These are phyloP conservation scores for Macrocybe gigantea DNA, from an alignment of 768 basidiomycete species.

Conservation along the genomic window DNA sequence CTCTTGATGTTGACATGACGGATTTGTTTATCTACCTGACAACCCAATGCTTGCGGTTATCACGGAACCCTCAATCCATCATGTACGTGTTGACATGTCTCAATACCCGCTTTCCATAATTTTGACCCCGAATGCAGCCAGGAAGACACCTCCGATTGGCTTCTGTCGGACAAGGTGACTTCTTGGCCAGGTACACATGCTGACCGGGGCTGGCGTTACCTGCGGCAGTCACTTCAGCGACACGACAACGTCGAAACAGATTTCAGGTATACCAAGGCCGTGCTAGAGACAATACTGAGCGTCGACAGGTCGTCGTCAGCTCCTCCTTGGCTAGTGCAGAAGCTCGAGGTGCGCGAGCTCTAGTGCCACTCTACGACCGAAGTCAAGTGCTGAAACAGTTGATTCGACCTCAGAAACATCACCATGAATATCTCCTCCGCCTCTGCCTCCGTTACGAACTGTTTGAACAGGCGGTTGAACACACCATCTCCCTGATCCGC, in stretches of 20 bases:
- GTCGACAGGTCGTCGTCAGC: conserved; percentile 54
- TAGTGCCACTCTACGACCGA: background rate
- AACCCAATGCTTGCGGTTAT: conserved; percentile 70
- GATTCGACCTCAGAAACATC: conserved; percentile 43
- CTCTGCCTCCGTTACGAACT: conserved; percentile 75
- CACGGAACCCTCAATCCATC: conserved; percentile 52
- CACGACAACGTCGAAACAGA: conserved; percentile 72
- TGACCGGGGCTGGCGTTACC: conserved; percentile 83
- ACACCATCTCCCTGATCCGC: conserved; percentile 64
- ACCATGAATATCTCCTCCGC: conserved; percentile 82
- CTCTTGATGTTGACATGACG: conserved; percentile 80
- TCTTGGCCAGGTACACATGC: conserved; percentile 81
- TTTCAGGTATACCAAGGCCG: conserved; percentile 69
- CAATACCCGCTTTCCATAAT: conserved; percentile 6
- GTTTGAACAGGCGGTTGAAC: conserved; percentile 69
- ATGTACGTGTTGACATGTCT: conserved; percentile 36
- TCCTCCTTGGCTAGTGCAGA: conserved; percentile 80
- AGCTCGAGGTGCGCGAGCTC: conserved; percentile 51
- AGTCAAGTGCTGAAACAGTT: background rate
- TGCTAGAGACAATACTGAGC: conserved; percentile 71
- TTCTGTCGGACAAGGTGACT: conserved; percentile 71
- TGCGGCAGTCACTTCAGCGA: conserved; percentile 72
- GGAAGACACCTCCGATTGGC: conserved; percentile 75
- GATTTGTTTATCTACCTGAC: conserved; percentile 78
- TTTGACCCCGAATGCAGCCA: conserved; percentile 35